Percentiles rank a stretch among this genome's conserved stretches.
phyloP scores from a whole-genome alignment of 2,329 filamentous ascomycete species.

The Cercospora zeina region DNA sequence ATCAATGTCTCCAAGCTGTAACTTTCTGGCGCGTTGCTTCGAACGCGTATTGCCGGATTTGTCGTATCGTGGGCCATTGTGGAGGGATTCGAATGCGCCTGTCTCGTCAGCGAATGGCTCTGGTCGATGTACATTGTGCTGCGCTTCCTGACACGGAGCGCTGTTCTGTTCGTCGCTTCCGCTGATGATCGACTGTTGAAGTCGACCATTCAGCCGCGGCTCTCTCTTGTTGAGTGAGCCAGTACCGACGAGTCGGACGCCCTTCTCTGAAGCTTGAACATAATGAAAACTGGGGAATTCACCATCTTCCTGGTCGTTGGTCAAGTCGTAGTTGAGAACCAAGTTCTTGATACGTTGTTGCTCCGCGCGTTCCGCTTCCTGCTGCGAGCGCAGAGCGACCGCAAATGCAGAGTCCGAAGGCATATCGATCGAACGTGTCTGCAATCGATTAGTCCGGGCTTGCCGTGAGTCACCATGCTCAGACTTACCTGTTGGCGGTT shows the following conservation, averaged over 20 bases:
- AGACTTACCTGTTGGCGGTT: conserved; percentile 81
- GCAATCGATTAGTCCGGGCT: conserved; percentile 15
- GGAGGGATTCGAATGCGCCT: conserved; percentile 42
- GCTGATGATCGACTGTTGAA: conserved; percentile 36
- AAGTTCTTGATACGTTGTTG: conserved; percentile 98
- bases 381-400: conserved; percentile 91
- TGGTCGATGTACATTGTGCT: conserved; percentile 16
- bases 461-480: neutral
- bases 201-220: conserved; percentile 28
- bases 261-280: conserved; percentile 48
- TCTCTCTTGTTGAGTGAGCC: conserved; percentile 45
- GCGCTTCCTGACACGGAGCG: conserved; percentile 12
- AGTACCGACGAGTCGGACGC: conserved; percentile 46
- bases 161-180: conserved; percentile 25
- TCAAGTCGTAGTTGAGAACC: conserved; percentile 92
- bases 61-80: conserved; percentile 52
- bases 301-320: conserved; percentile 78
- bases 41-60: conserved; percentile 65
- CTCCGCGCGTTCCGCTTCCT: conserved; percentile 91
- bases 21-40: conserved; percentile 80
- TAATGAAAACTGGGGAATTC: conserved; percentile 48
- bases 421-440: conserved; percentile 89
- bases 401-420: conserved; percentile 92
- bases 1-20: conserved; percentile 95
- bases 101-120: conserved; percentile 36